phyloP scores from a whole-genome alignment of 495 filamentous ascomycete species.

The Cenococcum geophilum region DNA sequence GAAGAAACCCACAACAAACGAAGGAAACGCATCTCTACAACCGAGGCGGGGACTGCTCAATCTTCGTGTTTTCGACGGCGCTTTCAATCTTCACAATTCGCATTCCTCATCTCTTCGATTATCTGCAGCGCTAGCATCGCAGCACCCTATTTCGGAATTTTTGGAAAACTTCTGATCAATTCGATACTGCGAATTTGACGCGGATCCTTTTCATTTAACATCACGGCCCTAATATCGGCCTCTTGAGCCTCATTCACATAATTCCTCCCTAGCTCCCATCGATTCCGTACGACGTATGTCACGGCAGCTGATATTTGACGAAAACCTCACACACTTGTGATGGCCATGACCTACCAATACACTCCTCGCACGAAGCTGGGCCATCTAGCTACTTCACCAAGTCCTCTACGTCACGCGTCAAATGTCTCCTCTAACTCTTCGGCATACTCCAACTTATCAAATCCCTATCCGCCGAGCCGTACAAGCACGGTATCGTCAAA shows the following conservation, averaged over 20 bases:
- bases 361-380: constrained; percentile 43
- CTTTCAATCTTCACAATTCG: background rate
- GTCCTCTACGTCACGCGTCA: constrained; percentile 64
- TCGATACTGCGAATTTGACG: background rate
- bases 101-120: background rate
- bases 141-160: background rate
- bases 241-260: constrained; percentile 18
- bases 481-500: constrained; percentile 74
- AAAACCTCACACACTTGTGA: constrained; percentile 1
- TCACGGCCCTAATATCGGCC: constrained; percentile 25
- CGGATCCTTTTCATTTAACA: constrained; percentile 18
- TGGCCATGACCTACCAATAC: constrained; percentile 28
- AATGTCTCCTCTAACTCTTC: constrained; percentile 75
- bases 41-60: background rate
- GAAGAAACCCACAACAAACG: no score
- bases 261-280: constrained; percentile 7
- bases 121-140: background rate
- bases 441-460: constrained; percentile 63
- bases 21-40: background rate
- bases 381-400: constrained; percentile 50
- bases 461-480: constrained; percentile 59
- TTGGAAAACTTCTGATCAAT: background rate
- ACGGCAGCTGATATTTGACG: constrained; percentile 3
- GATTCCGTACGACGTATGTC: constrained; percentile 26
- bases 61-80: background rate